phyloP scores from a whole-genome alignment of 2,329 filamentous ascomycete genomes.

The Leptosphaerulina australis region DNA sequence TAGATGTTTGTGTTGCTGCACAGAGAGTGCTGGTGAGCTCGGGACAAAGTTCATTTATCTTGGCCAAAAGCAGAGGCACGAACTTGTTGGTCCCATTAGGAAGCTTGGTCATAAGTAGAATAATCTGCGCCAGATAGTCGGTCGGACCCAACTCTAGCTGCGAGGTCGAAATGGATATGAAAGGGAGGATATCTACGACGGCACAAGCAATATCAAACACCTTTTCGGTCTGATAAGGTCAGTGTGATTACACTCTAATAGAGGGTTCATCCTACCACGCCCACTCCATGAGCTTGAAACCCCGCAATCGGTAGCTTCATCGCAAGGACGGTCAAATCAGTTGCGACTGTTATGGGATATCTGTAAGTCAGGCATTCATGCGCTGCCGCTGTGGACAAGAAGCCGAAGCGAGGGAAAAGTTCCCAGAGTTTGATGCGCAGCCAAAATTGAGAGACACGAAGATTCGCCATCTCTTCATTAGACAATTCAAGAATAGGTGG shows the following conservation, averaged over 20 bases:
- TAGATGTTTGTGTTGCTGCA: conserved; percentile 20
- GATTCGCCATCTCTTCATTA: conserved; percentile 62
- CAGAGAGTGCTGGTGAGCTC: conserved; percentile 27
- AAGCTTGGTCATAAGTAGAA: conserved; percentile 28
- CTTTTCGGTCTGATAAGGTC: conserved; percentile 32
- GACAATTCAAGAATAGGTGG: conserved; percentile 58
- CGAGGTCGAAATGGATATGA: conserved; percentile 21
- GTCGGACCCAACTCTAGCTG: conserved; percentile 25
- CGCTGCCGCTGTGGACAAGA: conserved; percentile 53
- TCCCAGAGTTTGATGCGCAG: conserved; percentile 69
- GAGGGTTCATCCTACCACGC: conserved; percentile 27
- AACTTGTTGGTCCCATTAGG: conserved; percentile 35
- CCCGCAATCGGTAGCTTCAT: conserved; percentile 32
- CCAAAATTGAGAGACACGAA: conserved; percentile 68
- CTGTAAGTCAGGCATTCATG: conserved; percentile 66
- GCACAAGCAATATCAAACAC: conserved; percentile 42
- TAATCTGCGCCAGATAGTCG: conserved; percentile 29
- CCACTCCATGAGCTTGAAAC: conserved; percentile 37
- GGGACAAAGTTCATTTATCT: conserved; percentile 35
- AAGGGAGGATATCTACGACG: conserved; percentile 36
- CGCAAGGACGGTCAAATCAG: conserved; percentile 60
- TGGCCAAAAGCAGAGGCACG: conserved; percentile 34
- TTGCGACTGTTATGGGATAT: conserved; percentile 67
- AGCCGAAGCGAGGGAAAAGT: conserved; percentile 62
- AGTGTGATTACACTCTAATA: background rate